A percentile compares a stretch with the other conserved stretches of the same genome.
Evolutionary conservation across 2,329 filamentous ascomycete species (phyloP).

Genomic region (Monosporascus sp.): DNA sequence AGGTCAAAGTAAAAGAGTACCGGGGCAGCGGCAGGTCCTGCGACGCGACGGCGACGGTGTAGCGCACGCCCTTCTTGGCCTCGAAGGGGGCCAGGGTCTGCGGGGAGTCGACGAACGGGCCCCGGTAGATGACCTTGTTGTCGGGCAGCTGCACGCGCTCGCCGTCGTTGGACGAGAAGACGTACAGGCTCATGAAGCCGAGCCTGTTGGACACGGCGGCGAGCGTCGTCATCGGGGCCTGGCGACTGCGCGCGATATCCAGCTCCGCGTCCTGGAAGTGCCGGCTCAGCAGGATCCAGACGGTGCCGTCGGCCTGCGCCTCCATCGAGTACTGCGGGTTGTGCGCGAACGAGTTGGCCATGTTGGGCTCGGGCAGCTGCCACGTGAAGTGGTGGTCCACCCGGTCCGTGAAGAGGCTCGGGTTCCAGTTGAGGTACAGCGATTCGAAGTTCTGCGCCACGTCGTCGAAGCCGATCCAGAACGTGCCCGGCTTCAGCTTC

Average conservation of each 20-base stretch:
- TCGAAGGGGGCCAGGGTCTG: conserved; percentile 81
- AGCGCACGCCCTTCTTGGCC: conserved; percentile 35
- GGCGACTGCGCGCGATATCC: conserved; percentile 41
- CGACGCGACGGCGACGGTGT: conserved; percentile 68
- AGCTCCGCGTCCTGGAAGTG: conserved; percentile 74
- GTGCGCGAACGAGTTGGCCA: conserved; percentile 53
- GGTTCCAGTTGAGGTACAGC: conserved; percentile 97
- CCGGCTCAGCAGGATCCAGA: conserved; percentile 82
- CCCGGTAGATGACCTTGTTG: conserved; percentile 59
- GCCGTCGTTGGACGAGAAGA: conserved; percentile 66
- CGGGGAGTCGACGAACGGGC: conserved; percentile 88
- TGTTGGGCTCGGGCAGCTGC: conserved; percentile 50
- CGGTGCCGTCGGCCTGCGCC: conserved; percentile 51
- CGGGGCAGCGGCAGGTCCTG: conserved; percentile 67
- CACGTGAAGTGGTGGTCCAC: conserved; percentile 90
- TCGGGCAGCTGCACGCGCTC: conserved; percentile 70
- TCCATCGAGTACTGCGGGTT: conserved; percentile 70
- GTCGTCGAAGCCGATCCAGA: conserved; percentile 89
- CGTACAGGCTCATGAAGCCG: conserved; percentile 83
- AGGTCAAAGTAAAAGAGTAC: conserved; percentile 83
- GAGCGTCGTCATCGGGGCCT: conserved; percentile 23
- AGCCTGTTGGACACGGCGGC: conserved; percentile 48
- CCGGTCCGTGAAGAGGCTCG: conserved; percentile 70
- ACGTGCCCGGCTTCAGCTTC: conserved; percentile 61
- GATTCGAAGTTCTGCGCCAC: conserved; percentile 91